These are phyloP conservation scores for Leavenworthia alabamica DNA, from an alignment of 345 rosid species.

Conservation along the genomic window DNA sequence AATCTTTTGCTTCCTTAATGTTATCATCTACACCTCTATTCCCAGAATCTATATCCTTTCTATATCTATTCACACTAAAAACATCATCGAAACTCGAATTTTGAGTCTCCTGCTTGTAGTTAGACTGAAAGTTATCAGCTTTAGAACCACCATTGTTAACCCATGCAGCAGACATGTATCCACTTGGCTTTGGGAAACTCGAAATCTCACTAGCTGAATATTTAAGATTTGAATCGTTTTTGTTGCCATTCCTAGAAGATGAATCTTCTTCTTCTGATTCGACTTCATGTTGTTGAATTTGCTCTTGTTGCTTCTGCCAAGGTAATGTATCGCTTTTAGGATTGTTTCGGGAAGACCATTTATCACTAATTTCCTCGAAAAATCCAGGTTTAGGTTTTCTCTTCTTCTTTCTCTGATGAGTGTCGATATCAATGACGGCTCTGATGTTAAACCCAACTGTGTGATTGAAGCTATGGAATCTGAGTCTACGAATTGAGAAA, in stretches of 20 bases:
- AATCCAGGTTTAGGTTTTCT: constrained; percentile 70
- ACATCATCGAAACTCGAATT: constrained; percentile 1
- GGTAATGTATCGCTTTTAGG: constrained; percentile 53
- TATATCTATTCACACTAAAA: constrained; percentile 15
- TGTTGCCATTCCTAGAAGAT: constrained; percentile 26
- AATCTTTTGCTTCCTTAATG: constrained; percentile 4
- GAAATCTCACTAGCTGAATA: constrained; percentile 22
- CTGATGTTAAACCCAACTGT: constrained; percentile 18
- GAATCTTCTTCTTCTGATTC: constrained; percentile 17
- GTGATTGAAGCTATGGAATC: constrained; percentile 24
- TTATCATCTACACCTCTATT: constrained; percentile 3
- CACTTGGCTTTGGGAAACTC: constrained; percentile 30
- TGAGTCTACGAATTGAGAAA: constrained; percentile 14
- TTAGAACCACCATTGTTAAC: constrained; percentile 35
- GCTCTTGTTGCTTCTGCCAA: constrained; percentile 53
- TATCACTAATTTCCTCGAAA: constrained; percentile 57
- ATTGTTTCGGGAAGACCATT: constrained; percentile 54
- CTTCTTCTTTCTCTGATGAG: constrained; percentile 30
- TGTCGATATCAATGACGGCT: constrained; percentile 26
- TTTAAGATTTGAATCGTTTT: constrained; percentile 15
- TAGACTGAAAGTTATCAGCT: constrained; percentile 16
- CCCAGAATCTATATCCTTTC: neutral
- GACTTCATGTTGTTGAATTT: neutral
- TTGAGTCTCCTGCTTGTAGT: constrained; percentile 15
- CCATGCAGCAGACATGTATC: constrained; percentile 58